Conservation (phyloP, 2,329 filamentous ascomycete species). For the Colletotrichum higginsianum region DNA sequence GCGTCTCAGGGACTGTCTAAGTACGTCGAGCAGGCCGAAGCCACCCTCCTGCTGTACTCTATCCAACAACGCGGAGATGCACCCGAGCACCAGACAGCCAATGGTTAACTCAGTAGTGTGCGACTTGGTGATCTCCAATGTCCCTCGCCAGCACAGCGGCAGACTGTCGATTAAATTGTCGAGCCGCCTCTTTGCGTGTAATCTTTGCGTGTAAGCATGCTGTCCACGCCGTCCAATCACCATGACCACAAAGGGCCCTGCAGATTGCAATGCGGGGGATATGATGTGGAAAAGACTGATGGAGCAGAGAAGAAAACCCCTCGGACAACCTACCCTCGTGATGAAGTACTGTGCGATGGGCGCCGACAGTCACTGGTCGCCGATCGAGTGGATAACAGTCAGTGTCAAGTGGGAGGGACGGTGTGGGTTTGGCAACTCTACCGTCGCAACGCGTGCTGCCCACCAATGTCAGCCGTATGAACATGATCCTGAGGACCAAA, state of each 20-base stretch:
- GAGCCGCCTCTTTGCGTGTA: too few relatives aligned
- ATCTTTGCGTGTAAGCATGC: too few relatives aligned
- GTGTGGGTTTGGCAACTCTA: conserved; percentile 22
- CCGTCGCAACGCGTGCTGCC: not conserved
- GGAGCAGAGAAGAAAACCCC: not conserved
- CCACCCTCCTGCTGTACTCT: too few relatives aligned
- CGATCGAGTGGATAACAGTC: conserved; percentile 10
- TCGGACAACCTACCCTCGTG: conserved; percentile 9
- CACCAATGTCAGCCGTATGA: not conserved
- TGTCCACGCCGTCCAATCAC: not conserved
- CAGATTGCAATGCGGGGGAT: too few relatives aligned
- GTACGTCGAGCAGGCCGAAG: not conserved
- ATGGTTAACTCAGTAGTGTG: not conserved
- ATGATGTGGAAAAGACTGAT: not conserved
- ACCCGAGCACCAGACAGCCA: not conserved
- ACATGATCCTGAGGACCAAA: conserved; percentile 11
- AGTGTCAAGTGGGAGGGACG: not conserved
- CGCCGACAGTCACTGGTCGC: not conserved
- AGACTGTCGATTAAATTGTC: not conserved
- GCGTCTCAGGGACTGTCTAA: not conserved
- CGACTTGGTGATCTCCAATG: not conserved
- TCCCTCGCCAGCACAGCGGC: not conserved
- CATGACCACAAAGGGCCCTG: conserved; percentile 17
- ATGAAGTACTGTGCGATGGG: conserved; percentile 5
- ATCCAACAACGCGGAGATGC: not conserved